These are phyloP conservation scores for Candida sojae DNA, from an alignment of 1,139 yeast species.

Conservation along the genomic window DNA sequence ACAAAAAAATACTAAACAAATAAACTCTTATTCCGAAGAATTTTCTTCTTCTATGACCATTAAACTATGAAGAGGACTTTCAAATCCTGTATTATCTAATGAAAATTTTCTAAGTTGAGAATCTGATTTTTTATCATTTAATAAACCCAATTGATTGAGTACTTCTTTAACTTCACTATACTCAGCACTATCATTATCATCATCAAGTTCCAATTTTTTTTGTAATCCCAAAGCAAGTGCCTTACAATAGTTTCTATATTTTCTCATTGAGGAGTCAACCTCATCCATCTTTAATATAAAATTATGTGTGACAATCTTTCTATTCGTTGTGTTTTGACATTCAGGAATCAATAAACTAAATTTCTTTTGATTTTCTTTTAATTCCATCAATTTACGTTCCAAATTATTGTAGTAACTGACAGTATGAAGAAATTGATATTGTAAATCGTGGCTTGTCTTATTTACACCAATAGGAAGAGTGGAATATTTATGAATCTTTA, in stretches of 20 bases:
- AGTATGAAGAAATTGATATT: neutral
- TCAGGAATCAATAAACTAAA: neutral
- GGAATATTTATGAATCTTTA: conserved; percentile 43
- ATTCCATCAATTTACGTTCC: neutral
- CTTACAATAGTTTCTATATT: conserved; percentile 46
- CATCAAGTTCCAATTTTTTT: conserved; percentile 46
- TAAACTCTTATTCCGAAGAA: neutral
- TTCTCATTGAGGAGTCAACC: conserved; percentile 39
- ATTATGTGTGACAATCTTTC: neutral
- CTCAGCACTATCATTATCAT: conserved; percentile 14
- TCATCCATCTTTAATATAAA: conserved; percentile 9
- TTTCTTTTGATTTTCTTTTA: neutral
- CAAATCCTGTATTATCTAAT: neutral
- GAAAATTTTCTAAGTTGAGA: neutral
- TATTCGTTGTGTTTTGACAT: neutral
- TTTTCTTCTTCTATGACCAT: conserved; percentile 1
- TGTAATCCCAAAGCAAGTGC: conserved; percentile 51
- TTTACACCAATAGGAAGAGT: conserved; percentile 21
- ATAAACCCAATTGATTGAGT: neutral
- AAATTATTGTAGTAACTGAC: neutral
- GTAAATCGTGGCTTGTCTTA: neutral
- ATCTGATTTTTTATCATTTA: neutral
- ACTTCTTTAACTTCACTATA: neutral
- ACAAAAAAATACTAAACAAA: neutral
- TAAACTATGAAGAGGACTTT: neutral